These are phyloP conservation scores for Solanum boliviense DNA, from an alignment of 257 asterid species.

Conservation along the genomic window DNA sequence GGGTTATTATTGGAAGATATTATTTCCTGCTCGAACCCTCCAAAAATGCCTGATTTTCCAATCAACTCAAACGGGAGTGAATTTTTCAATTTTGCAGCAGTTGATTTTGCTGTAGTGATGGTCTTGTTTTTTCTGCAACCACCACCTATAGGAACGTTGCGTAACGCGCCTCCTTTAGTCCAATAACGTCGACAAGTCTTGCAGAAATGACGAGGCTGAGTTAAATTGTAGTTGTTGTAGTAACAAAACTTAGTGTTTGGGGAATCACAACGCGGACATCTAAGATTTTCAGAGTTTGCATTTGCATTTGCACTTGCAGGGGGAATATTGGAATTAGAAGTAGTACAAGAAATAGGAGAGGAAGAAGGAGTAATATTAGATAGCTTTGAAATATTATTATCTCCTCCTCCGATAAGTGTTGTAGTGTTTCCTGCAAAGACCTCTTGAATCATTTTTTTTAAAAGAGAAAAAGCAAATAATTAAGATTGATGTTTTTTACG, in stretches of 20 bases:
- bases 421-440: slow-evolving; percentile 41
- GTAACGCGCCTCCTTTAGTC: slow-evolving; percentile 86
- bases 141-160: slow-evolving; percentile 86
- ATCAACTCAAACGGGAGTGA: background rate
- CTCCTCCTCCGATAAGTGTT: slow-evolving; percentile 17
- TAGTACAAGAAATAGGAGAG: slow-evolving; percentile 17
- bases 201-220: slow-evolving; percentile 93
- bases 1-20: slow-evolving; percentile 20
- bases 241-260: slow-evolving; percentile 75
- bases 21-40: slow-evolving; percentile 23
- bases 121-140: slow-evolving; percentile 73
- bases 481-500: background rate
- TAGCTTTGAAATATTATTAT: slow-evolving; percentile 10
- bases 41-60: slow-evolving; percentile 22
- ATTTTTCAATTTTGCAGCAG: slow-evolving; percentile 32
- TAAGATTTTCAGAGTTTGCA: slow-evolving; percentile 32
- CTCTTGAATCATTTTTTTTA: slow-evolving; percentile 55
- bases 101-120: slow-evolving; percentile 16
- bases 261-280: slow-evolving; percentile 82
- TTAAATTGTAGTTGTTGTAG: slow-evolving; percentile 87
- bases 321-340: background rate
- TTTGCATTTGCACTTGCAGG: slow-evolving; percentile 5
- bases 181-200: slow-evolving; percentile 91
- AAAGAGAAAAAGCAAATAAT: slow-evolving; percentile 12
- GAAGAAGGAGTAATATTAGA: slow-evolving; percentile 14